These are phyloP conservation scores for Helianthus annuus DNA, from an alignment of 129 eudicot genomes.

Conservation along the genomic window DNA sequence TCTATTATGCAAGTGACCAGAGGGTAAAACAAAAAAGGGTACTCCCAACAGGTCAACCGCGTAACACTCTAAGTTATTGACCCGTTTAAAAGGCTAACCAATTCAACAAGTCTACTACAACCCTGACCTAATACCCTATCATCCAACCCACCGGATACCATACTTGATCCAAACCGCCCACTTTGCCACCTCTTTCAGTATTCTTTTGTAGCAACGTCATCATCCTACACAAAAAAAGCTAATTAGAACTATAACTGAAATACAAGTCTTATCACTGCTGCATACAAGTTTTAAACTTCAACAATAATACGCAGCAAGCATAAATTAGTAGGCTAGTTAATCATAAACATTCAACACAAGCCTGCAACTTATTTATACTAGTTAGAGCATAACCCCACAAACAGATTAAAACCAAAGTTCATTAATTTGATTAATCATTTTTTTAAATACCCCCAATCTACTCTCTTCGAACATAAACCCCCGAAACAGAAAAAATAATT, in stretches of 20 bases:
- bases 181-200: neutral
- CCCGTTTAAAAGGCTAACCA: neutral
- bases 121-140: neutral
- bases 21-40: neutral
- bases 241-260: neutral
- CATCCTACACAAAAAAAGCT: neutral
- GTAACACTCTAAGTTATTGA: neutral
- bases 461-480: too few species aligned
- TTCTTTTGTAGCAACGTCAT: neutral
- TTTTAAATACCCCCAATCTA: too few species aligned
- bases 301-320: neutral
- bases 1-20: slow-evolving; percentile 2
- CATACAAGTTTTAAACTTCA: neutral
- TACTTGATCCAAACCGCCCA: neutral
- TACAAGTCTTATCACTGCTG: neutral
- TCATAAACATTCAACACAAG: neutral
- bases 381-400: neutral
- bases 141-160: neutral
- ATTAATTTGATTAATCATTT: neutral
- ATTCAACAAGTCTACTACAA: neutral
- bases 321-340: neutral
- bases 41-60: neutral
- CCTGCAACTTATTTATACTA: neutral
- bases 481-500: too few species aligned
- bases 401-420: neutral